Evolutionary conservation across 352 stramenopile genomes (phyloP), one percentile per base, ranked within the genome.

Genomic region (Phytopythium oedochilum): DNA sequence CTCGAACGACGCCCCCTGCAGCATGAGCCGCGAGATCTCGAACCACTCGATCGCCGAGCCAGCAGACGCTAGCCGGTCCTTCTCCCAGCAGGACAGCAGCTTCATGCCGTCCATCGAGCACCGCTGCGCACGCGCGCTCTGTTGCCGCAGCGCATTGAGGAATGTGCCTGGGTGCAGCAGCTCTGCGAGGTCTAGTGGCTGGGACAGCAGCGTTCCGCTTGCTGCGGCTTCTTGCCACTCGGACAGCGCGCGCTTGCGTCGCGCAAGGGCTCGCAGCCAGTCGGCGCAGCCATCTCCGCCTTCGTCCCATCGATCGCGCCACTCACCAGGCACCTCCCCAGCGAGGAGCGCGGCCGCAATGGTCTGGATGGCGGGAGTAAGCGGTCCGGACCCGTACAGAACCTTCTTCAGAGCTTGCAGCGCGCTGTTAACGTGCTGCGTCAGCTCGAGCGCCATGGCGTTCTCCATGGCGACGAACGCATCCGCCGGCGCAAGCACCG

Each of bases 111-210:
- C 91, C 79, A 97, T 97, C 9, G 89, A 92, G 59, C 73, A 88
- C 31, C 92, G 61, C 20, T 93, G 70, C 23, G 73, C 66, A 4
- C 92, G 84, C 20, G 92, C 88, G 28, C 86, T 96, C 57, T 97
- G 89, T 57, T 98, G 94, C 22, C 92, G 70, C 25, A 98, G 53
- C 5, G 94, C 92, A 61, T 98, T 97, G 39, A 98, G 69, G 74
- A 98, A 98, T 18, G 94, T 98, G 18, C 81, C 90, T 2, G 94
- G 93, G 43, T 97, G 84, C 57, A 98, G 86, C 34, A 98, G 47
- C 38, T 98, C 90, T 10, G 83, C 94, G 29, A 98, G 68, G 32
- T 97, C 79, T 14, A 98, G 47, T 0, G 75, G 71, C n/a, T 71
- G 73, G 3, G 77, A 57, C 6, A 98, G 73, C 25, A 98, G 66